These are phyloP conservation scores for Cardiosporidium cionae DNA, from an alignment of 169 alveolate genomes.

Conservation along the genomic window DNA sequence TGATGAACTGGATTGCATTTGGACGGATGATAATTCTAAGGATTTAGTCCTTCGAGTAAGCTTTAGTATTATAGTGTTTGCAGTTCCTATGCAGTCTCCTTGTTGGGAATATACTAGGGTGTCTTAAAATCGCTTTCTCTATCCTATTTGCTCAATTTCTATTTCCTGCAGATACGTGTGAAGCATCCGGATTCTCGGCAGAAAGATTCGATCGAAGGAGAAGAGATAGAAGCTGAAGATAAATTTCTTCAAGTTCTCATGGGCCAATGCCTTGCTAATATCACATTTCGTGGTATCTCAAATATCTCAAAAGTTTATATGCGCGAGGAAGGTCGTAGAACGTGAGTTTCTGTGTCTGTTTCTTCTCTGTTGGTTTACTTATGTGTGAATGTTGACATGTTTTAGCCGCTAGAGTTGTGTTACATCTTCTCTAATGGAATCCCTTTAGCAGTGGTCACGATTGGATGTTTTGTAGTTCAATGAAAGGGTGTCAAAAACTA, in stretches of 20 bases:
- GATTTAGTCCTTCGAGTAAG: slow-evolving; percentile 89
- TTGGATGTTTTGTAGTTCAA: too few relatives aligned
- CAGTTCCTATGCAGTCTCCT: slow-evolving; percentile 40
- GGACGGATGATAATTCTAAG: slow-evolving; percentile 93
- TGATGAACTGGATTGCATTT: slow-evolving; percentile 85
- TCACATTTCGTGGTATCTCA: slow-evolving; percentile 74
- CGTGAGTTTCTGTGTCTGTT: too few relatives aligned
- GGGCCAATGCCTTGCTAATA: slow-evolving; percentile 66
- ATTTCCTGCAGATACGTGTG: background rate
- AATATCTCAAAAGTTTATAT: slow-evolving; percentile 90
- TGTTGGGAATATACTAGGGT: slow-evolving; percentile 29
- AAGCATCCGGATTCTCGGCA: slow-evolving; percentile 2
- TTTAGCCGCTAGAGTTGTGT: too few relatives aligned
- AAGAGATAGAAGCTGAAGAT: slow-evolving; percentile 66
- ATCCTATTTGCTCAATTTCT: too few relatives aligned
- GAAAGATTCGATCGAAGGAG: slow-evolving; percentile 16
- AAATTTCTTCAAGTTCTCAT: slow-evolving; percentile 71
- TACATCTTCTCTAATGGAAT: too few relatives aligned
- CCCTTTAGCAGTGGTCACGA: too few relatives aligned
- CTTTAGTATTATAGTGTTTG: slow-evolving; percentile 61
- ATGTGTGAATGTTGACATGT: too few relatives aligned
- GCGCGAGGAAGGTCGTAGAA: slow-evolving; percentile 84
- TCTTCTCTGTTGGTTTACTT: too few relatives aligned
- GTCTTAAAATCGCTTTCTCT: slow-evolving; percentile 1
- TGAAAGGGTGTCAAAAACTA: too few relatives aligned